phyloP scores from a whole-genome alignment of 169 alveolate species.

The Theileria equi region DNA sequence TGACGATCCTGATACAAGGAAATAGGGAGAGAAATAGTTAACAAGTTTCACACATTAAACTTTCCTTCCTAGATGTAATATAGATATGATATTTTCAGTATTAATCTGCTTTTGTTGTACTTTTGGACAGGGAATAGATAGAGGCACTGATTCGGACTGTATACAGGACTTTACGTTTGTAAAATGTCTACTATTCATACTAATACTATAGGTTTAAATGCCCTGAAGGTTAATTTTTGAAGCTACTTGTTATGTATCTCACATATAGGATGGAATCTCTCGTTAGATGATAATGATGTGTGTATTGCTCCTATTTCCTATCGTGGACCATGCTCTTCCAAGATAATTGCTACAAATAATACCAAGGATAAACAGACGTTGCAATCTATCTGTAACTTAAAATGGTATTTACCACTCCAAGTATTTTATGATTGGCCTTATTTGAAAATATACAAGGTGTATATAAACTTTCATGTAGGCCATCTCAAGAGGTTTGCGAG shows the following conservation, averaged over 20 bases:
- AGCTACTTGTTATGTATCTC: not conserved
- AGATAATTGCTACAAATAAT: constrained; percentile 13
- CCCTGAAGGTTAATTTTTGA: constrained; percentile 30
- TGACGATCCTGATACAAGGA: too few relatives aligned
- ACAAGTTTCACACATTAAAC: too few relatives aligned
- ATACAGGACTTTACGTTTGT: constrained; percentile 43
- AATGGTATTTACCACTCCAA: constrained; percentile 13
- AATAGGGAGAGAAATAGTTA: too few relatives aligned
- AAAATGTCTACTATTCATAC: not conserved
- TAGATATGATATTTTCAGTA: too few relatives aligned
- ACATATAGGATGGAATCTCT: constrained; percentile 38
- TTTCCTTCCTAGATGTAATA: too few relatives aligned
- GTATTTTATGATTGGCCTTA: not conserved
- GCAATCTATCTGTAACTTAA: constrained; percentile 26
- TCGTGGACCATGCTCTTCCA: constrained; percentile 45
- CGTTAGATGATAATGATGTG: not conserved
- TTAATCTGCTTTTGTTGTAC: too few relatives aligned
- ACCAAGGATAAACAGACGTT: constrained; percentile 25
- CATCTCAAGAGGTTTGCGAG: constrained; percentile 19
- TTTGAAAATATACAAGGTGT: not conserved
- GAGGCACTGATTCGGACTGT: not conserved
- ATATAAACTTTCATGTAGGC: constrained; percentile 19
- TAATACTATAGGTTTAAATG: constrained; percentile 13
- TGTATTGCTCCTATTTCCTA: constrained; percentile 55
- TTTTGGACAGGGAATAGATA: too few relatives aligned